Conservation (phyloP, 352 stramenopile species). For the Globisporangium megalacanthum region DNA sequence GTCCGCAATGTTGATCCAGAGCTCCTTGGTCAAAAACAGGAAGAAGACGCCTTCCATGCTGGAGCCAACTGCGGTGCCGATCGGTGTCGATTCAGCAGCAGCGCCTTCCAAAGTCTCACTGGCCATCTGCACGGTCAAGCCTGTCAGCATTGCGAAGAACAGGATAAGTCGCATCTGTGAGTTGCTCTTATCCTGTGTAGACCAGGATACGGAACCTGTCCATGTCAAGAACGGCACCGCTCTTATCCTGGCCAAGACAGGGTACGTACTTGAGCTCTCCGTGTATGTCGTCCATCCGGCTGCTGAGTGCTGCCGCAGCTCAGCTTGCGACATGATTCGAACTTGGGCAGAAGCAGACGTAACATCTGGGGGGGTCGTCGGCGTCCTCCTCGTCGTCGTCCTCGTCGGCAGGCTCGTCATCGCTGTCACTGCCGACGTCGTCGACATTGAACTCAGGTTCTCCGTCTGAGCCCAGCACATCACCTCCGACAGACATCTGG, state of each 20-base stretch:
- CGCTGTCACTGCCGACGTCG: too few species aligned
- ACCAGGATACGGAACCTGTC: too few species aligned
- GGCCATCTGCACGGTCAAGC: not conserved
- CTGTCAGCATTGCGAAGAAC: not conserved
- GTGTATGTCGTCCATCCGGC: not conserved
- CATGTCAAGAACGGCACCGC: not conserved
- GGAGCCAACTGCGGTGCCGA: not conserved
- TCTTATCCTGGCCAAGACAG: not conserved
- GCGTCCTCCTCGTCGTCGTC: too few species aligned
- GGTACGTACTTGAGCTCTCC: not conserved
- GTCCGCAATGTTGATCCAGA: not conserved
- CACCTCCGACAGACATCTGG: too few species aligned
- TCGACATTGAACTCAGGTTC: too few species aligned
- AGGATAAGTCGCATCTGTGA: not conserved
- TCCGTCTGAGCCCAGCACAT: too few species aligned
- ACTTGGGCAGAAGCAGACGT: too few species aligned
- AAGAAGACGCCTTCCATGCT: not conserved
- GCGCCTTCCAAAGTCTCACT: not conserved
- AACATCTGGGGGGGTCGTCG: too few species aligned
- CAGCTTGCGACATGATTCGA: not conserved
- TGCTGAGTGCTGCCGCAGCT: not conserved
- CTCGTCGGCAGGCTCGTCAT: too few species aligned
- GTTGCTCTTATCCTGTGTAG: too few species aligned
- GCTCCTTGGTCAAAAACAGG: not conserved
- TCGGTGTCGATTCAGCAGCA: not conserved